Base-by-base conservation (phyloP, 805 yeast genomes). In the Candida nonsorbophila region DNA sequence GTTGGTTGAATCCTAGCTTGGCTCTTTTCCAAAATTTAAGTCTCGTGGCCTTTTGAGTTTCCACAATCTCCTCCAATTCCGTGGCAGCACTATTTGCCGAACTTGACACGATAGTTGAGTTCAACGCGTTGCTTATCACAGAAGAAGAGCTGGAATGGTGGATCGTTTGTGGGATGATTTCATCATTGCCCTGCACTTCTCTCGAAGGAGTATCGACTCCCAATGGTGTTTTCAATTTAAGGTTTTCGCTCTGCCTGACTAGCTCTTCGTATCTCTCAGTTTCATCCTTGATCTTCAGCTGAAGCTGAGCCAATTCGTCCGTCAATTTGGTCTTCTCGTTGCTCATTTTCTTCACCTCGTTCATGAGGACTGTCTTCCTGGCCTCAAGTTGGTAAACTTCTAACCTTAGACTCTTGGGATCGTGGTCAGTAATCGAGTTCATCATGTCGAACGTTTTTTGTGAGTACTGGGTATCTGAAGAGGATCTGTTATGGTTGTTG, bases 11-110 rank as follows among this genome's bases (percentile, higher is more conserved):
- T 1, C 63, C 57, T 5, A 57, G 49, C 37, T 62, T 62, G 7
- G 66, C 67, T 30, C 69, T 47, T 42, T 69, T 51, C 71, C 71
- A 65, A 42, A 65, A 65, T 38, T 53, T 58, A 40, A 65, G 51
- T 32, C 67, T 50, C 1, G 69, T 62, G 3, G 69, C 69, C 36
- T 55, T 60, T 27, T 59, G 67, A 1, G 65, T 53, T 24, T 59
- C 60, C 4, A 43, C 42, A 8, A 17, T 15, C 7, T 50, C 61
- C 9, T 46, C 55, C 12, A 25, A 16, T 16, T 34, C 32, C 5
- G 36, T 41, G 10, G 49, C 48, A 14, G 29, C 20, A 4, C 27
- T 14, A 25, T 25, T 24, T 12, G 25, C 11, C n/a, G n/a, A n/a
- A n/a, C n/a, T n/a, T n/a, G n/a, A n/a, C n/a, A n/a, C n/a, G n/a